Conservation (phyloP, 192 early-diverging fungal species). For the Coemansia sp. region DNA sequence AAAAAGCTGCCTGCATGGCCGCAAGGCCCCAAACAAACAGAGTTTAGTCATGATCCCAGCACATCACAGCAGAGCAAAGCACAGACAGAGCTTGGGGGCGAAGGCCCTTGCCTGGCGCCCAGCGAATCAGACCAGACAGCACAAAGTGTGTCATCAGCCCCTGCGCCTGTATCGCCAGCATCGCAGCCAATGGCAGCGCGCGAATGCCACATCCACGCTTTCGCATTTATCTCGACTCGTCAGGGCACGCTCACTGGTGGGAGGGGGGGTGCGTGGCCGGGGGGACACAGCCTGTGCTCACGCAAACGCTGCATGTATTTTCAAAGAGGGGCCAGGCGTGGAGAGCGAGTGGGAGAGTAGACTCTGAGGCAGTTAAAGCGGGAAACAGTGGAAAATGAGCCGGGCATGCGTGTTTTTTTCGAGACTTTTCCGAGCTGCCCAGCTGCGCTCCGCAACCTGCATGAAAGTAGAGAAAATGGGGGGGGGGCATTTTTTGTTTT, state of each 20-base stretch:
- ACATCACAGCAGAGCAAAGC: no score
- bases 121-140: background rate
- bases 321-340: background rate
- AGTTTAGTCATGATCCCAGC: no score
- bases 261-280: background rate
- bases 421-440: background rate
- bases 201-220: constrained; percentile 3
- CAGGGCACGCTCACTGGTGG: background rate
- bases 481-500: background rate
- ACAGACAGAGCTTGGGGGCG: no score
- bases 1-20: background rate
- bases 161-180: background rate
- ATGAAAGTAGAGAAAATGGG: background rate
- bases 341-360: background rate
- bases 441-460: background rate
- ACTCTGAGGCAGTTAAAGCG: constrained; percentile 1
- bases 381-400: background rate
- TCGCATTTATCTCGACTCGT: constrained; percentile 1
- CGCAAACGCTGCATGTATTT: background rate
- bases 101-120: background rate
- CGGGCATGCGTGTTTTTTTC: background rate
- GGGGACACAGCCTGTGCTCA: background rate
- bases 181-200: constrained; percentile 5
- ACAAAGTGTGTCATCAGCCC: constrained; percentile 1
- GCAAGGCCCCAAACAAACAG: background rate